Conservation (phyloP, 2,329 filamentous ascomycete species). For the Pyrenochaeta sp. region DNA sequence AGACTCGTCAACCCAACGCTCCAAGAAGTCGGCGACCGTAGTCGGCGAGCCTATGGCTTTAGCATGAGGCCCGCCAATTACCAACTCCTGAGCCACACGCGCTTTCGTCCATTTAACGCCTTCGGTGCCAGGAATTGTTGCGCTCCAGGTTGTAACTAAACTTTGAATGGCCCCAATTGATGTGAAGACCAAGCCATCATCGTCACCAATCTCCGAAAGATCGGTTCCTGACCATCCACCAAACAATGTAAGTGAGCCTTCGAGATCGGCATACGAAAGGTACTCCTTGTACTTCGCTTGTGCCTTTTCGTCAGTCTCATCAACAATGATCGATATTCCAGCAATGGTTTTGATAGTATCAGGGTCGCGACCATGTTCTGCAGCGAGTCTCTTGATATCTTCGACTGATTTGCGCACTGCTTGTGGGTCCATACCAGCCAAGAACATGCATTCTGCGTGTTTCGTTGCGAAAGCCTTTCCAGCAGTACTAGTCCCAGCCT, state of each 20-base stretch:
- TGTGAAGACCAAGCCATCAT: background rate
- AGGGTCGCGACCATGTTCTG: conserved; percentile 62
- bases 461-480: conserved; percentile 71
- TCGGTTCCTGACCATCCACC: conserved; percentile 75
- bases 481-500: conserved; percentile 70
- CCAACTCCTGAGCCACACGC: conserved; percentile 69
- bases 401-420: conserved; percentile 66
- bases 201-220: conserved; percentile 55
- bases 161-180: conserved; percentile 4
- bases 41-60: conserved; percentile 57
- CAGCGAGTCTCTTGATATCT: conserved; percentile 66
- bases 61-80: conserved; percentile 69
- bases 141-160: conserved; percentile 11
- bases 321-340: conserved; percentile 68
- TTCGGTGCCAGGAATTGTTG: conserved; percentile 17
- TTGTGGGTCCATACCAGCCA: conserved; percentile 57
- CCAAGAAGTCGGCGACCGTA: conserved; percentile 70
- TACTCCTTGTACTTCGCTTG: conserved; percentile 67
- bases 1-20: conserved; percentile 69
- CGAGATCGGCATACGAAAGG: conserved; percentile 52
- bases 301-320: conserved; percentile 69
- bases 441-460: conserved; percentile 74
- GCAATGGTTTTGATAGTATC: conserved; percentile 70
- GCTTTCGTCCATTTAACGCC: conserved; percentile 72
- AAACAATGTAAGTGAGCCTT: conserved; percentile 72